Base-by-base conservation (phyloP, 2,329 filamentous ascomycete species). In the Penicillium sp. region DNA sequence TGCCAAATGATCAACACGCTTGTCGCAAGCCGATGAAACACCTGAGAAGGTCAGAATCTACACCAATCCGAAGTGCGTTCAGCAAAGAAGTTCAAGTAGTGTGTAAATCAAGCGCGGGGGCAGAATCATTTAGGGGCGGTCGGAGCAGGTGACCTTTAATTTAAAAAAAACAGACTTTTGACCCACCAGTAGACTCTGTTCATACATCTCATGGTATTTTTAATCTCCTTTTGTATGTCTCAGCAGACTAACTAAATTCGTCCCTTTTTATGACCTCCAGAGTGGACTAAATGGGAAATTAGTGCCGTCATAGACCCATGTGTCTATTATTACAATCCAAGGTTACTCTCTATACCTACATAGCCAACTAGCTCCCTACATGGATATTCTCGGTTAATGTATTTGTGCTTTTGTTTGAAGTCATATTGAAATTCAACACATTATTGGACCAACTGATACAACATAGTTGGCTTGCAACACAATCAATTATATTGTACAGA, bases 111-210 rank as follows among this genome's bases (percentile, higher is more conserved):
- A 42, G 38, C 16, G 47, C 16, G 47, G 47, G 38, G 49, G 49
- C 49, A 47, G 49, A 52, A 52, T 34, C 35, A 9, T 18, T 52
- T 52, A 52, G 49, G 49, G 49, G 49, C 42, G 49, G 42, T 52
- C 38, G 48, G 13, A 41, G 42, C 49, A 52, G 49, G 49, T 52
- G 49, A 52, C 49, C 36, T 44, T 44, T 39, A 39, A 50, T 43
- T 53, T 47, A 50, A 50, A 36, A 50, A 13, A 38, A 50, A 50
- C 30, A 50, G 23, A 32, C 36, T 7, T 9, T 42, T 38, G 51
- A 50, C 46, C 45, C 51, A 50, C 51, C 32, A 34, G 27, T 13
- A 29, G 32, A 14, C 10, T 11, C 13, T 34, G 7, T 5, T n/a
- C n/a, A 7, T 42, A 10, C 26, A 32, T 34, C 23, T 23, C 13